A percentile compares a stretch with the other conserved stretches of the same genome.
Evolutionary conservation across 257 asterid species (phyloP).

Genomic region (Salvia hispanica): DNA sequence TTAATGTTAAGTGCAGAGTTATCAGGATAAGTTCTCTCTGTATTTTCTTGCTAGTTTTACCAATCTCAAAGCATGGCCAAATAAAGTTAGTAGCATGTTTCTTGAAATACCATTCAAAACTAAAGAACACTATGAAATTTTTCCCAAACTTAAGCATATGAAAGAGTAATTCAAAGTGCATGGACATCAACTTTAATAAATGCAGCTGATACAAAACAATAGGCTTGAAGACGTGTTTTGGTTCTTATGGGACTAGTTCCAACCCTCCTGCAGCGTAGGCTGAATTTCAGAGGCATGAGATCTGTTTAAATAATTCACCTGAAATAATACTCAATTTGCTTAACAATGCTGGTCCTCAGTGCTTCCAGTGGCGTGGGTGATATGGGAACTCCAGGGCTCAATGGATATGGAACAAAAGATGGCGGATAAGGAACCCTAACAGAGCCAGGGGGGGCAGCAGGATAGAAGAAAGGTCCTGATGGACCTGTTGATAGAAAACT

Average conservation of each 20-base stretch:
- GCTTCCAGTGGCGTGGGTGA: slow-evolving; percentile 51
- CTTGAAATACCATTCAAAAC: slow-evolving; percentile 10
- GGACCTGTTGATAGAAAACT: slow-evolving; percentile 56
- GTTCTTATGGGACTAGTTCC: neutral
- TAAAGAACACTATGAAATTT: neutral
- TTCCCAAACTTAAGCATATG: slow-evolving; percentile 6
- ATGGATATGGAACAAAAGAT: slow-evolving; percentile 54
- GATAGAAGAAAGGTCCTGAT: slow-evolving; percentile 67
- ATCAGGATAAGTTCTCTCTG: slow-evolving; percentile 13
- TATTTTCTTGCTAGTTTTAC: slow-evolving; percentile 1
- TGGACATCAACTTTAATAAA: slow-evolving; percentile 6
- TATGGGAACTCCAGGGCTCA: slow-evolving; percentile 57
- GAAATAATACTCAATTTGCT: slow-evolving; percentile 96
- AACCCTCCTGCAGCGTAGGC: slow-evolving; percentile 1
- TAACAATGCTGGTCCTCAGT: slow-evolving; percentile 55
- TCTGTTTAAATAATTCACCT: slow-evolving; percentile 51
- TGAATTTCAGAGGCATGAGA: slow-evolving; percentile 20
- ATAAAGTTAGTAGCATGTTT: neutral
- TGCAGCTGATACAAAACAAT: neutral
- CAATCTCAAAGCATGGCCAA: neutral
- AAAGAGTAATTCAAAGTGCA: neutral
- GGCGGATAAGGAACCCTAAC: slow-evolving; percentile 70
- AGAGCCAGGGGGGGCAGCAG: slow-evolving; percentile 63
- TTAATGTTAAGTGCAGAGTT: slow-evolving; percentile 20
- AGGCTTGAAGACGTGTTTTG: neutral